Conservation (phyloP, 495 filamentous ascomycete species). For the Monascus purpureus region DNA sequence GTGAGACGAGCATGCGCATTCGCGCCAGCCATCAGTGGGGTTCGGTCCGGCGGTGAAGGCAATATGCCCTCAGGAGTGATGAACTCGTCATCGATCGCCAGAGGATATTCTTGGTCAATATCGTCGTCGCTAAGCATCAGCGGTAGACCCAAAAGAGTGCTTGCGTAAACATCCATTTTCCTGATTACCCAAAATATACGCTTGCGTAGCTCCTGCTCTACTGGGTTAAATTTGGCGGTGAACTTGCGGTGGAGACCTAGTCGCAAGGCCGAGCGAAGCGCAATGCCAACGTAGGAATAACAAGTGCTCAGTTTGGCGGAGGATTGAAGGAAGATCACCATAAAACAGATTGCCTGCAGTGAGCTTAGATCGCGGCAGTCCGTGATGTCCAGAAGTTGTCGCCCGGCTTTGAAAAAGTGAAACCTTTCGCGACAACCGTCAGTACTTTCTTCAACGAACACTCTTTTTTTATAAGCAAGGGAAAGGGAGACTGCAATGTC, state of each 20-base stretch:
- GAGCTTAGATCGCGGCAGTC: slow-evolving; percentile 79
- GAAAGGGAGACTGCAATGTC: no score
- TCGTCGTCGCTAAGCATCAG: slow-evolving; percentile 76
- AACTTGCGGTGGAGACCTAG: slow-evolving; percentile 81
- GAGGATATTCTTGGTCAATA: slow-evolving; percentile 77
- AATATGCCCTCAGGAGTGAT: slow-evolving; percentile 67
- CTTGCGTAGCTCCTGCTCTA: slow-evolving; percentile 73
- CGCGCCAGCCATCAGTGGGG: slow-evolving; percentile 63
- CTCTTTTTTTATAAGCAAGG: no score
- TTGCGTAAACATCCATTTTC: slow-evolving; percentile 90
- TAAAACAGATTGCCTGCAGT: slow-evolving; percentile 77
- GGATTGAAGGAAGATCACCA: slow-evolving; percentile 85
- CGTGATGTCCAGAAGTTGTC: slow-evolving; percentile 75
- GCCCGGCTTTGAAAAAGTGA: slow-evolving; percentile 71
- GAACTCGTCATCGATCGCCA: slow-evolving; percentile 80
- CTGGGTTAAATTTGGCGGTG: slow-evolving; percentile 58
- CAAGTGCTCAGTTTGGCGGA: slow-evolving; percentile 86
- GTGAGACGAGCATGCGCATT: slow-evolving; percentile 78
- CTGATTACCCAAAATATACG: slow-evolving; percentile 83
- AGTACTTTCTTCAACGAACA: background rate
- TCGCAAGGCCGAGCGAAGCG: slow-evolving; percentile 67
- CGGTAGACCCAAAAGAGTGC: slow-evolving; percentile 75
- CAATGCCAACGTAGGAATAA: slow-evolving; percentile 87
- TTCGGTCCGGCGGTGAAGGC: slow-evolving; percentile 57
- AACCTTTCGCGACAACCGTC: slow-evolving; percentile 35